phyloP scores from a whole-genome alignment of 2,329 filamentous ascomycete genomes.

The Microsporum canis region DNA sequence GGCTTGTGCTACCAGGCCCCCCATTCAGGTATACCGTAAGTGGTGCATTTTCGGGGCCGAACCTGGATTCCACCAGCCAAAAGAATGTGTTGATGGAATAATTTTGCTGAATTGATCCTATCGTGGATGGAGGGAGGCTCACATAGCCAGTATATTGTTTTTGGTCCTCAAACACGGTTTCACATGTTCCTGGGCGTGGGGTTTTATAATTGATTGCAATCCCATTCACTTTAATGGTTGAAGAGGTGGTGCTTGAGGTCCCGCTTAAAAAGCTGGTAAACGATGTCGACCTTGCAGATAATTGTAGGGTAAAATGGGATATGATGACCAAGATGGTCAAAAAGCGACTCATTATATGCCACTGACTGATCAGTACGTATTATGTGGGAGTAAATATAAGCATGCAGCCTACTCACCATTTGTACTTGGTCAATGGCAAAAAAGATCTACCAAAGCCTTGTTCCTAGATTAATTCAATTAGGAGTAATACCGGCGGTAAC shows the following conservation, averaged over 20 bases:
- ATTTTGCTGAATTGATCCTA: slow-evolving; percentile 34
- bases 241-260: neutral
- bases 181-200: slow-evolving; percentile 36
- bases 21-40: slow-evolving; percentile 53
- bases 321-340: neutral
- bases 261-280: neutral
- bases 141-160: slow-evolving; percentile 51
- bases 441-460: neutral
- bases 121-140: slow-evolving; percentile 40
- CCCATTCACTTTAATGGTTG: neutral
- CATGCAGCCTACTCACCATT: neutral
- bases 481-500: neutral
- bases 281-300: neutral
- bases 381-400: neutral
- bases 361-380: neutral
- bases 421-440: neutral
- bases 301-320: neutral
- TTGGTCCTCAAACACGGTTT: slow-evolving; percentile 43
- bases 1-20: slow-evolving; percentile 48
- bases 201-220: neutral
- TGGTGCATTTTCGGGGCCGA: slow-evolving; percentile 43
- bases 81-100: slow-evolving; percentile 55
- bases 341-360: neutral
- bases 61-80: slow-evolving; percentile 52
- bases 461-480: neutral